Conservation (phyloP, 2,329 filamentous ascomycete genomes). For the Apiospora phragmitis region DNA sequence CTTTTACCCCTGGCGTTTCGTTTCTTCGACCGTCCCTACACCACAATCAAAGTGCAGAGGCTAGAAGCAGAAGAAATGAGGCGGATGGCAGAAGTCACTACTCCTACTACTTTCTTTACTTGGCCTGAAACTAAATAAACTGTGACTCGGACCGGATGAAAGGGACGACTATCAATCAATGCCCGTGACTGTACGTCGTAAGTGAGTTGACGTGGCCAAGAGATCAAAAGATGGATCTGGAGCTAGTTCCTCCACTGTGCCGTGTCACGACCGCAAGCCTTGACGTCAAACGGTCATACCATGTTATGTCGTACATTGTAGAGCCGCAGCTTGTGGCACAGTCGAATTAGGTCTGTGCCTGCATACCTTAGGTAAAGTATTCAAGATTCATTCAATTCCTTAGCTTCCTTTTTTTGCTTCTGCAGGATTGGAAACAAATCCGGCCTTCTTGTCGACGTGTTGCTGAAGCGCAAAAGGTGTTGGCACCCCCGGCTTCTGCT, state of each 20-base stretch:
- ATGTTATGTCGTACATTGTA: background rate
- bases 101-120: background rate
- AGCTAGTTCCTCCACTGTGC: background rate
- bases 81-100: background rate
- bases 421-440: too few species aligned
- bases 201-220: background rate
- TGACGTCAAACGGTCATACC: background rate
- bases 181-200: background rate
- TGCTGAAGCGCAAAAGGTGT: too few species aligned
- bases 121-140: too few species aligned
- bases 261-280: background rate
- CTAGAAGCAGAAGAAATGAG: background rate
- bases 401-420: too few species aligned
- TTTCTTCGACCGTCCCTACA: background rate
- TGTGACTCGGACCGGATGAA: too few species aligned
- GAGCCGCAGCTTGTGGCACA: background rate
- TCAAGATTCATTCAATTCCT: too few species aligned
- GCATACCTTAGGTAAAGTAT: too few species aligned
- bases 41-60: background rate
- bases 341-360: too few species aligned
- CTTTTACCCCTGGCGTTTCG: background rate
- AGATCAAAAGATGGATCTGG: background rate
- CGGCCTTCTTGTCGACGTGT: too few species aligned
- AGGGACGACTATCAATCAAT: too few species aligned
- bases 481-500: too few species aligned